phyloP scores from a whole-genome alignment of 139 green algal species.

The Asterochloris sp. region DNA sequence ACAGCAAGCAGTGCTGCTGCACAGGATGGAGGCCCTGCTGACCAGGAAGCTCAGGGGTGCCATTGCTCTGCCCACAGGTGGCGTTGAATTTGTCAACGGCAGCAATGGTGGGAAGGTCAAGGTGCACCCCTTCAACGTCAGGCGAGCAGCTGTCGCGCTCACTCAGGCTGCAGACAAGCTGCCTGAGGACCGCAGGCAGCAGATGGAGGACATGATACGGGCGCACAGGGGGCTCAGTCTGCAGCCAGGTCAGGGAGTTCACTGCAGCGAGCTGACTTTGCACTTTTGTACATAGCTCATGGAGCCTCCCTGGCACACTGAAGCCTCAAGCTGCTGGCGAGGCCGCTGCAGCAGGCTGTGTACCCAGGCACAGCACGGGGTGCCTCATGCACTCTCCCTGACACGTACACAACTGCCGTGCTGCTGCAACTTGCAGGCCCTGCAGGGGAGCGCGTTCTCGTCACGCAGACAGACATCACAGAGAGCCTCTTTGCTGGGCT shows the following conservation, averaged over 20 bases:
- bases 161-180: slow-evolving; percentile 23
- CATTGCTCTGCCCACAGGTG: too few relatives aligned
- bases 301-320: background rate
- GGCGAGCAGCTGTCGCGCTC: slow-evolving; percentile 35
- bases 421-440: background rate
- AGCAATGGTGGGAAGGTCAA: background rate
- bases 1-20: too few relatives aligned
- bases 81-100: too few relatives aligned
- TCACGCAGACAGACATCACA: background rate
- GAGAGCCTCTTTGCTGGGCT: background rate
- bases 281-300: background rate
- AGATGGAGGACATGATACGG: slow-evolving; percentile 16
- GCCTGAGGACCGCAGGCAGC: slow-evolving; percentile 20
- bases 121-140: slow-evolving; percentile 28
- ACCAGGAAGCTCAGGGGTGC: too few relatives aligned
- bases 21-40: too few relatives aligned
- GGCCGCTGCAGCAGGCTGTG: background rate
- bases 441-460: background rate
- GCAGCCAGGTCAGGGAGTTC: background rate
- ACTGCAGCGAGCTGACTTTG: background rate
- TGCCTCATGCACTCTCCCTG: too few relatives aligned
- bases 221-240: background rate
- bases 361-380: too few relatives aligned
- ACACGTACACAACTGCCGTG: background rate
- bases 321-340: background rate